These are phyloP conservation scores for Fusarium ambrosium DNA, from an alignment of 2,329 filamentous ascomycete species.

Conservation along the genomic window DNA sequence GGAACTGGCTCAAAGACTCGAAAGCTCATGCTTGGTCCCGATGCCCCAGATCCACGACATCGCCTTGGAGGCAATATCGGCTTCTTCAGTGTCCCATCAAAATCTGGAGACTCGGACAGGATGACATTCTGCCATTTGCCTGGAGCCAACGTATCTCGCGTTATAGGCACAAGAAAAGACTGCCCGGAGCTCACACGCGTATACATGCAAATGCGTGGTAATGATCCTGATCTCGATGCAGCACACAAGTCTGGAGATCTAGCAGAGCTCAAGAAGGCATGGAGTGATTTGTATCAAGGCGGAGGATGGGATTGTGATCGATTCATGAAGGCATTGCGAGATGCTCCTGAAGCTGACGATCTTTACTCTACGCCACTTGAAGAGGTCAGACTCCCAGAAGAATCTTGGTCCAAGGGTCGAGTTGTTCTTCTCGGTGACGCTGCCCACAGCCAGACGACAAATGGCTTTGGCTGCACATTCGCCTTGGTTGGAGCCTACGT, in stretches of 20 bases:
- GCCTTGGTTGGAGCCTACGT: constrained; percentile 2
- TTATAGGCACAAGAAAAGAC: constrained; percentile 11
- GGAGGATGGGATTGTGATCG: constrained; percentile 10
- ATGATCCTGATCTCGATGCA: not conserved
- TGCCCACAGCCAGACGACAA: not conserved
- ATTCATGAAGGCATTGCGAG: not conserved
- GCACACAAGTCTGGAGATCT: constrained; percentile 6
- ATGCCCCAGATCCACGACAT: constrained; percentile 25
- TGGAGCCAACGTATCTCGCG: not conserved
- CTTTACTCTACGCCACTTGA: not conserved
- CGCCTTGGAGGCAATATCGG: constrained; percentile 32
- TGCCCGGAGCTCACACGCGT: constrained; percentile 2
- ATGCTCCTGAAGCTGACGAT: not conserved
- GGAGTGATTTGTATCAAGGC: not conserved
- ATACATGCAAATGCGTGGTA: not conserved
- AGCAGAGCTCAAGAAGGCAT: constrained; percentile 11
- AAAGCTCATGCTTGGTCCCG: constrained; percentile 27
- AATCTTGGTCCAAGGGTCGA: constrained; percentile 7
- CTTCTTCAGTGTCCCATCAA: constrained; percentile 23
- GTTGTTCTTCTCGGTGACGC: not conserved
- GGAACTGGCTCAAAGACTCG: constrained; percentile 22
- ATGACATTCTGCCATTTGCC: constrained; percentile 8
- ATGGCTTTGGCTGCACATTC: not conserved
- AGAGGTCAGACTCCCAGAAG: constrained; percentile 1
- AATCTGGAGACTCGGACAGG: not conserved